Percentiles rank a stretch among this genome's conserved stretches.
Evolutionary conservation across 139 green algal genomes (phyloP).

Genomic region (Mesotaenium endlicherianum): DNA sequence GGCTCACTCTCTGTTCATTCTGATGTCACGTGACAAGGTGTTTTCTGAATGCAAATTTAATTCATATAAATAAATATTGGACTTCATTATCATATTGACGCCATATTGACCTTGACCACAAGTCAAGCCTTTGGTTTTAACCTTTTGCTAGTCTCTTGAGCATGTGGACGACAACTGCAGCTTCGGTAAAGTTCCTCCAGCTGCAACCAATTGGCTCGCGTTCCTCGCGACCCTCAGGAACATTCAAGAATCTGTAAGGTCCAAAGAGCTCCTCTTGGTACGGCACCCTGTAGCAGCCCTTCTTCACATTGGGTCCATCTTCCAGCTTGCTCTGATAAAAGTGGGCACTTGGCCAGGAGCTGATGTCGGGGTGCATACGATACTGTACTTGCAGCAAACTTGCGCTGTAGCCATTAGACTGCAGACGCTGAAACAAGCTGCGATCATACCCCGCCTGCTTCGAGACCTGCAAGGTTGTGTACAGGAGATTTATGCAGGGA

Average conservation of each 20-base stretch:
- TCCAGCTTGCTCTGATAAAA: conserved; percentile 30
- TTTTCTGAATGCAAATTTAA: neutral
- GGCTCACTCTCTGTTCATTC: too few relatives aligned
- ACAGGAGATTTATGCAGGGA: too few relatives aligned
- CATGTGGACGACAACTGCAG: too few relatives aligned
- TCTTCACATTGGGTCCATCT: conserved; percentile 7
- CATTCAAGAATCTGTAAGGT: conserved; percentile 47
- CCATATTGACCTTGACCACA: too few relatives aligned
- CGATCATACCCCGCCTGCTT: too few relatives aligned
- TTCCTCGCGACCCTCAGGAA: too few relatives aligned
- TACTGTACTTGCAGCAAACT: conserved; percentile 68
- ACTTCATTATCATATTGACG: too few relatives aligned
- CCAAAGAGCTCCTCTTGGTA: conserved; percentile 13
- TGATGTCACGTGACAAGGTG: neutral
- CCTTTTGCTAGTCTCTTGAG: too few relatives aligned
- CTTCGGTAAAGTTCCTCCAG: too few relatives aligned
- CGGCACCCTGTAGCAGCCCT: neutral
- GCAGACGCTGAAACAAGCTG: conserved; percentile 62
- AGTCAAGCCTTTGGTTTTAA: neutral
- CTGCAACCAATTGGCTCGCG: too few relatives aligned
- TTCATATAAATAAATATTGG: too few relatives aligned
- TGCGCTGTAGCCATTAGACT: conserved; percentile 57
- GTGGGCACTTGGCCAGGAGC: conserved; percentile 55
- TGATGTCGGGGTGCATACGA: conserved; percentile 88
- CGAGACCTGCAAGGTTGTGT: too few relatives aligned